These are phyloP conservation scores for Quercus tomentella DNA, from an alignment of 331 rosid genomes.

Conservation along the genomic window DNA sequence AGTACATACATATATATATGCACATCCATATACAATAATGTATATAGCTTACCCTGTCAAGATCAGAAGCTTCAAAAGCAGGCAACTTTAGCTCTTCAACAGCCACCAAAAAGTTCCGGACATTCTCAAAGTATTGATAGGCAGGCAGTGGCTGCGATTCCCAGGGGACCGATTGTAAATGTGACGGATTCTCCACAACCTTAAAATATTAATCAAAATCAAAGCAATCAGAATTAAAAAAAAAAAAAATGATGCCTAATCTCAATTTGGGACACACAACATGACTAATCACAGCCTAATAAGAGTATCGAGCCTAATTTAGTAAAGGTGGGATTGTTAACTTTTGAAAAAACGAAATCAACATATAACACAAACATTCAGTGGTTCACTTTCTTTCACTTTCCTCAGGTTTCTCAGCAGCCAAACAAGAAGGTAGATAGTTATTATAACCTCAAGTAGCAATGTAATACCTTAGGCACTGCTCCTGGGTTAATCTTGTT, in stretches of 20 bases:
- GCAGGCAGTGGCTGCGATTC: slow-evolving; percentile 88
- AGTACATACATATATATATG: neutral
- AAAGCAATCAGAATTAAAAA: neutral
- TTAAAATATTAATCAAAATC: slow-evolving; percentile 11
- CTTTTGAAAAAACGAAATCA: neutral
- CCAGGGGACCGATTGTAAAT: slow-evolving; percentile 44
- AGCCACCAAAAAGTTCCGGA: slow-evolving; percentile 78
- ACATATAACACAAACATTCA: neutral
- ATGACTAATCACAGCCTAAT: neutral
- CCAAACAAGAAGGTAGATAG: neutral
- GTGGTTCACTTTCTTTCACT: neutral
- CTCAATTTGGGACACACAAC: neutral
- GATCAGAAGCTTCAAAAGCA: slow-evolving; percentile 90
- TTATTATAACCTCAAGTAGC: neutral
- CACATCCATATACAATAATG: neutral
- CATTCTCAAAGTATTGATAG: slow-evolving; percentile 90
- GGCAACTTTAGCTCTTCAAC: slow-evolving; percentile 68
- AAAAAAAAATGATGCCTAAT: neutral
- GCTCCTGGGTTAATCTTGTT: slow-evolving; percentile 93
- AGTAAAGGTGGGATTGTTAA: neutral
- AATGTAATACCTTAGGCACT: slow-evolving; percentile 62
- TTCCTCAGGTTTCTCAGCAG: neutral
- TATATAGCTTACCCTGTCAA: slow-evolving; percentile 63
- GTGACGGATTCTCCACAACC: slow-evolving; percentile 80
- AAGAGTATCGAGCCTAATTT: neutral